A percentile compares a stretch with the other conserved stretches of the same genome.
phyloP scores from a whole-genome alignment of 768 basidiomycete genomes.

The Zangia roseola region DNA sequence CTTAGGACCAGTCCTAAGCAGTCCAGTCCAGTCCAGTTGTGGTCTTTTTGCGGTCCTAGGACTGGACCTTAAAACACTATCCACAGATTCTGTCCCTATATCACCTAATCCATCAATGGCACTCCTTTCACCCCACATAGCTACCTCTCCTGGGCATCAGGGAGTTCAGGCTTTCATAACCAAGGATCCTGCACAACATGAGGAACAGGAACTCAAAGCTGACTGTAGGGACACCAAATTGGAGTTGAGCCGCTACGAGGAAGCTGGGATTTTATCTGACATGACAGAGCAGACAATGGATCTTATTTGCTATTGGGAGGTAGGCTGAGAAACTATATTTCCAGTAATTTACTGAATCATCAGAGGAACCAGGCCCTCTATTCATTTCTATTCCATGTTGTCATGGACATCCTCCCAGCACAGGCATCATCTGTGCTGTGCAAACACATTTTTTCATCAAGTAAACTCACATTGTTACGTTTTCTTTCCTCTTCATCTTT shows the following conservation, averaged over 20 bases:
- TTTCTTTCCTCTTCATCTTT: too few species aligned
- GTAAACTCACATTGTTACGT: too few species aligned
- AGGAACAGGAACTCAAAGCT: background rate
- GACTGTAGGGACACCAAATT: background rate
- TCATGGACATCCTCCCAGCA: constrained; percentile 32
- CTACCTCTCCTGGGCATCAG: background rate
- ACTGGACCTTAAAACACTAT: too few species aligned
- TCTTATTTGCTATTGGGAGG: background rate
- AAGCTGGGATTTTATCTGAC: background rate
- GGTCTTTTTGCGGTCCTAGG: too few species aligned
- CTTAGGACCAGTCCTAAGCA: too few species aligned
- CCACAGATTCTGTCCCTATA: background rate
- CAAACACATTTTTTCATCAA: constrained; percentile 24
- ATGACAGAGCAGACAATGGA: background rate
- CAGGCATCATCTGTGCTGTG: constrained; percentile 36
- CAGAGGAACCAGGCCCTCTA: constrained; percentile 1
- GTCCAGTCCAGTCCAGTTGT: too few species aligned
- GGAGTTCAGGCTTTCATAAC: background rate
- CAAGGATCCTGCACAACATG: background rate
- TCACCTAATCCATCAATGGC: background rate
- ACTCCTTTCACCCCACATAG: background rate
- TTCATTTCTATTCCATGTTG: constrained; percentile 27
- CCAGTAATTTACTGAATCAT: background rate
- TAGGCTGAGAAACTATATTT: background rate
- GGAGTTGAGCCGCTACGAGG: background rate